phyloP scores from a whole-genome alignment of 2,329 filamentous ascomycete genomes.

The Claviceps sp. region DNA sequence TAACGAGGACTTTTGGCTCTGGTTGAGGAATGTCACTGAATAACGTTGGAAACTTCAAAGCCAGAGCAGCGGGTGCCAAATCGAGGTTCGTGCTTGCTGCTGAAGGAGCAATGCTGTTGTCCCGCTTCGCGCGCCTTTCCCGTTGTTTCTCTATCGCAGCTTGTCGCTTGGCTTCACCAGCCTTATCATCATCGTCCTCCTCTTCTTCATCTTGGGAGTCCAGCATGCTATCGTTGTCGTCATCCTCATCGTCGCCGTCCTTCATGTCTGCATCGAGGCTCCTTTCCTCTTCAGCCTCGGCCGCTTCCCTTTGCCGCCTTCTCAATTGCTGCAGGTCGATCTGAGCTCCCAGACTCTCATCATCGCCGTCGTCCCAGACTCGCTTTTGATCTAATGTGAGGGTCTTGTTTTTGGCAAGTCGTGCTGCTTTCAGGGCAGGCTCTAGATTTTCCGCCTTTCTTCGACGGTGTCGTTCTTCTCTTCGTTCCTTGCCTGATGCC shows the following conservation, averaged over 20 bases:
- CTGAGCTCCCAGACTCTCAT: slow-evolving; percentile 40
- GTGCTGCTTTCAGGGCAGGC: slow-evolving; percentile 58
- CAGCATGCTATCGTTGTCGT: slow-evolving; percentile 69
- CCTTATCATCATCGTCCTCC: slow-evolving; percentile 32
- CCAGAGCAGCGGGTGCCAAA: slow-evolving; percentile 44
- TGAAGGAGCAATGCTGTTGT: slow-evolving; percentile 41
- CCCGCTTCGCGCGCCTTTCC: slow-evolving; percentile 30
- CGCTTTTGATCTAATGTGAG: slow-evolving; percentile 76
- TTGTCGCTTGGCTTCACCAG: slow-evolving; percentile 31
- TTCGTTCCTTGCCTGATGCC: slow-evolving; percentile 56
- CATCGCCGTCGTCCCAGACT: slow-evolving; percentile 70
- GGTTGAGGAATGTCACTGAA: slow-evolving; percentile 46
- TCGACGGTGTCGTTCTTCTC: slow-evolving; percentile 62
- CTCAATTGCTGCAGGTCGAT: slow-evolving; percentile 49
- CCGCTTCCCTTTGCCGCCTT: slow-evolving; percentile 40
- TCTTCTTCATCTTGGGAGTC: slow-evolving; percentile 46
- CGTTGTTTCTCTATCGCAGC: slow-evolving; percentile 29
- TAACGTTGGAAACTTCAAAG: slow-evolving; percentile 48
- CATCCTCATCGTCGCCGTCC: slow-evolving; percentile 37
- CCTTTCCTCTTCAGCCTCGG: slow-evolving; percentile 34
- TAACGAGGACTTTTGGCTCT: slow-evolving; percentile 77
- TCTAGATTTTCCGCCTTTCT: slow-evolving; percentile 80
- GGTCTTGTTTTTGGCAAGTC: slow-evolving; percentile 67
- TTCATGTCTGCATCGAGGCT: slow-evolving; percentile 26
- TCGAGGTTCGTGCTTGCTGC: slow-evolving; percentile 52